A percentile compares a stretch with the other conserved stretches of the same genome.
These are phyloP conservation scores for Coriolopsis trogii DNA, from an alignment of 1,284 basidiomycete species.

Conservation along the genomic window DNA sequence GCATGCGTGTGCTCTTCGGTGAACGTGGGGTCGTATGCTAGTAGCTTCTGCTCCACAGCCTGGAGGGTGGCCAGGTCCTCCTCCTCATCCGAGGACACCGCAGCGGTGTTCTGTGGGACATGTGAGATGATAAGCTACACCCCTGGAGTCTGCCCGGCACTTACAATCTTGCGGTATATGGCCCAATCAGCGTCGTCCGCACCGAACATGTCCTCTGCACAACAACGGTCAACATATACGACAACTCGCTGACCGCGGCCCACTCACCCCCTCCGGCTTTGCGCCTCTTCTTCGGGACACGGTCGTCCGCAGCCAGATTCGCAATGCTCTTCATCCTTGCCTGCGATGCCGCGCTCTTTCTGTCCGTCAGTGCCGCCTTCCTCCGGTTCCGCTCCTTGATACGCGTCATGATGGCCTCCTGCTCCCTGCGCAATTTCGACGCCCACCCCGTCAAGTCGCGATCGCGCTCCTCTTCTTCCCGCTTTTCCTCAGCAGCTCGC, in stretches of 20 bases:
- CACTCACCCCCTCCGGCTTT: conserved; percentile 73
- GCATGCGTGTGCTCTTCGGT: conserved; percentile 83
- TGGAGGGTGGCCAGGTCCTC: conserved; percentile 82
- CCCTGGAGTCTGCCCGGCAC: not conserved
- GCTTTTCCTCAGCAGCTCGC: conserved; percentile 70
- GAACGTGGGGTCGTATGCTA: conserved; percentile 86
- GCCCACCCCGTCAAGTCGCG: conserved; percentile 77
- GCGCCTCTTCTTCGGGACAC: conserved; percentile 78
- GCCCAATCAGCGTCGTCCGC: conserved; percentile 97
- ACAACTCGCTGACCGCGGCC: conserved; percentile 1
- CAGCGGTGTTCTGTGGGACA: conserved; percentile 67
- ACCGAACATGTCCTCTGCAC: conserved; percentile 92
- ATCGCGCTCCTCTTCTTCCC: conserved; percentile 76
- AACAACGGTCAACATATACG: not conserved
- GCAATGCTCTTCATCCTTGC: conserved; percentile 98
- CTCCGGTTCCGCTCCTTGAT: conserved; percentile 87
- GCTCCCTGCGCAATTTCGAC: conserved; percentile 68
- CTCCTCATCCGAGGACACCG: conserved; percentile 95
- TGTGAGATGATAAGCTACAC: not conserved
- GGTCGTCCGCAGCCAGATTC: conserved; percentile 84
- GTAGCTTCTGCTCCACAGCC: conserved; percentile 79
- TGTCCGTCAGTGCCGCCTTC: conserved; percentile 81
- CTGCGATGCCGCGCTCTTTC: conserved; percentile 95
- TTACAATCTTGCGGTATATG: conserved; percentile 95
- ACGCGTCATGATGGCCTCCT: conserved; percentile 79